Evolutionary conservation across 768 basidiomycete species (phyloP), one percentile per base, ranked within the genome.

Genomic region (Amanita phalloides): DNA sequence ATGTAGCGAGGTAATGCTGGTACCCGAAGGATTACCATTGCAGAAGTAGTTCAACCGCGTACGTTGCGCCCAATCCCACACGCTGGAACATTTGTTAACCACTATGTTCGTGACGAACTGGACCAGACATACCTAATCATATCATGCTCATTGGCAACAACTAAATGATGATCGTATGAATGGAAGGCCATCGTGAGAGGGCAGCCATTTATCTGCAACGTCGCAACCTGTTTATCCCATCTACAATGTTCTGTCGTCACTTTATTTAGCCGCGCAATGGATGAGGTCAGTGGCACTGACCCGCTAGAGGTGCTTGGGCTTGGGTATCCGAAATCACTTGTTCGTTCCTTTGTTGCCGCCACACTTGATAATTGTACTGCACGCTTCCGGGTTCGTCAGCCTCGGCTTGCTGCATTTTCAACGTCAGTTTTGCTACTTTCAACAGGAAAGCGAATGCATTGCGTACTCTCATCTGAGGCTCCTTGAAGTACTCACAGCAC

Each of bases 401-500:
- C 62, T 98, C 95, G 6, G 89, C 81, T 81, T 91, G 87, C 94
- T 94, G 59, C 8, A 41, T 2, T 48, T 17, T 44, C 30, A 53
- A 36, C 36, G 7, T 49, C 26, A 41, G 13, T 39, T 25, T 6
- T 20, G 32, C 41, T 11, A 10, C n/a, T 32, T 13, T 37, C 2
- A 38, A 49, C 7, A 45, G 45, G 11, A 50, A 44, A 13, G 33
- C 11, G 8, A 38, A 33, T 30, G 47, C 53, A 11, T 4, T 25
- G 59, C 81, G 60, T 63, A 95, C 93, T 74, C 91, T 84, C 95
- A 99, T 98, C 66, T 99, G 96, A 3, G 95, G 92, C 64, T 97
- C 94, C 56, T 87, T 92, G 71, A 97, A 99, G 64, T 98, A 98
- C 62, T 98, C 94, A 60, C 82, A 79, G 54, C 92, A 92, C 90